These are phyloP conservation scores for Phytophthora hibernalis DNA, from an alignment of 352 stramenopile species.

Conservation along the genomic window DNA sequence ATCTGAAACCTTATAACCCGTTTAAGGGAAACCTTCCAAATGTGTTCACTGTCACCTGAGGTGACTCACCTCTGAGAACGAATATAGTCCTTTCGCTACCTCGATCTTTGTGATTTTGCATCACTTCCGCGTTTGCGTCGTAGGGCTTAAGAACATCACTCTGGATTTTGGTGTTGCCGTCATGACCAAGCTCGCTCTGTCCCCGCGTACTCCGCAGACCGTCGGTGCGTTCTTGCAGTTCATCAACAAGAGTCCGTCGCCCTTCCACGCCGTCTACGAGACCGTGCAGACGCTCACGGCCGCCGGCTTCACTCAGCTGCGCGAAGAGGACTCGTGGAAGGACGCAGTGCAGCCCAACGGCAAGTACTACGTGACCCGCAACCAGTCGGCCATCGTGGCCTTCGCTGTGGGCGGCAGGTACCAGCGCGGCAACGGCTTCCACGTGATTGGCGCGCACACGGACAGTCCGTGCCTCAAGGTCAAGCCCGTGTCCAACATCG, in stretches of 20 bases:
- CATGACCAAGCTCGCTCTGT: constrained; percentile 59
- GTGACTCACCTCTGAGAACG: not conserved
- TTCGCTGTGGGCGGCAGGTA: constrained; percentile 96
- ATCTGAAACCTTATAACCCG: constrained; percentile 22
- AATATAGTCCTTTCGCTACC: not conserved
- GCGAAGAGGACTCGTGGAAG: constrained; percentile 84
- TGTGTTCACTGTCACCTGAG: not conserved
- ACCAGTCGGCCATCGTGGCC: constrained; percentile 95
- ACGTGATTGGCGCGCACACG: constrained; percentile 97
- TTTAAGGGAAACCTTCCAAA: constrained; percentile 15
- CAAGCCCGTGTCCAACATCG: constrained; percentile 94
- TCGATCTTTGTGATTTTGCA: constrained; percentile 25
- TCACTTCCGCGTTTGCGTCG: constrained; percentile 32
- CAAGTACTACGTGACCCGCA: constrained; percentile 98
- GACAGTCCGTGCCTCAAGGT: constrained; percentile 97
- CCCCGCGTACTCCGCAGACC: constrained; percentile 64
- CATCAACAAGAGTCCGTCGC: constrained; percentile 94
- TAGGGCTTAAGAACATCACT: constrained; percentile 38
- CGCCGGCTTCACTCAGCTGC: constrained; percentile 93
- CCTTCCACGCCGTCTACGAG: constrained; percentile 95
- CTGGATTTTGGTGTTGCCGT: constrained; percentile 9
- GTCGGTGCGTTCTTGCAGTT: constrained; percentile 91
- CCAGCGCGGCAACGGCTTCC: constrained; percentile 92
- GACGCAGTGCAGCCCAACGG: constrained; percentile 71
- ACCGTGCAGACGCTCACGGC: constrained; percentile 79